Conservation (phyloP, 176 grass and related monocot genomes). For the Zizania latifolia region DNA sequence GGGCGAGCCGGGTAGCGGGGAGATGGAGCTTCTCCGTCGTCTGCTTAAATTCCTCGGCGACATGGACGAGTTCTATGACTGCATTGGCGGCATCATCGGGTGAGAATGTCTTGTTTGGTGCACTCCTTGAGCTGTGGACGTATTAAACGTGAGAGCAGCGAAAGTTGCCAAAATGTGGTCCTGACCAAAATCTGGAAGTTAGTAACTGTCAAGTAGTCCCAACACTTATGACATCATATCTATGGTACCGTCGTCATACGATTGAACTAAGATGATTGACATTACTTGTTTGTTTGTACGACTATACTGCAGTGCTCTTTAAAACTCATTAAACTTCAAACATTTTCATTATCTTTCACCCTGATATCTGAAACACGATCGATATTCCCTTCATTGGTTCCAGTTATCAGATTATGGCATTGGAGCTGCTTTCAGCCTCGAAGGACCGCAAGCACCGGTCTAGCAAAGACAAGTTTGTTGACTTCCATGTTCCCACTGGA, state of each 20-base stretch:
- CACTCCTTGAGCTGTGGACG: not conserved
- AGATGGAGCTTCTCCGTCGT: slow-evolving; percentile 41
- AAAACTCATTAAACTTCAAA: not conserved
- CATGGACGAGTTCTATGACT: slow-evolving; percentile 82
- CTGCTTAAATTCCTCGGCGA: slow-evolving; percentile 68
- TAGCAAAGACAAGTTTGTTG: slow-evolving; percentile 46
- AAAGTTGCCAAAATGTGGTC: slow-evolving; percentile 8
- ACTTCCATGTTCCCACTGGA: slow-evolving; percentile 79
- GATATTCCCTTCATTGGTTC: slow-evolving; percentile 4
- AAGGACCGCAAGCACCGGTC: slow-evolving; percentile 31
- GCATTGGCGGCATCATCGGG: slow-evolving; percentile 96
- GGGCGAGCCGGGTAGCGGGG: slow-evolving; percentile 15
- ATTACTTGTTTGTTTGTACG: not conserved
- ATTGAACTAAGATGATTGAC: not conserved
- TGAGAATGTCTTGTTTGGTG: slow-evolving; percentile 34
- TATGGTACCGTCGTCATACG: not conserved
- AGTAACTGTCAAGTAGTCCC: not conserved
- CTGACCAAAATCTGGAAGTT: not conserved
- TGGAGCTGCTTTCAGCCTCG: slow-evolving; percentile 61
- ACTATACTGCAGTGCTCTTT: not conserved
- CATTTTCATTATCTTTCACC: slow-evolving; percentile 7
- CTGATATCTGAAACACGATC: not conserved
- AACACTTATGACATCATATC: not conserved
- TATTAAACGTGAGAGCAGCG: not conserved
- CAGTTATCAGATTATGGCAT: slow-evolving; percentile 81